Base-by-base conservation (phyloP, 2,329 filamentous ascomycete species). In the Mycocentrospora acerina region DNA sequence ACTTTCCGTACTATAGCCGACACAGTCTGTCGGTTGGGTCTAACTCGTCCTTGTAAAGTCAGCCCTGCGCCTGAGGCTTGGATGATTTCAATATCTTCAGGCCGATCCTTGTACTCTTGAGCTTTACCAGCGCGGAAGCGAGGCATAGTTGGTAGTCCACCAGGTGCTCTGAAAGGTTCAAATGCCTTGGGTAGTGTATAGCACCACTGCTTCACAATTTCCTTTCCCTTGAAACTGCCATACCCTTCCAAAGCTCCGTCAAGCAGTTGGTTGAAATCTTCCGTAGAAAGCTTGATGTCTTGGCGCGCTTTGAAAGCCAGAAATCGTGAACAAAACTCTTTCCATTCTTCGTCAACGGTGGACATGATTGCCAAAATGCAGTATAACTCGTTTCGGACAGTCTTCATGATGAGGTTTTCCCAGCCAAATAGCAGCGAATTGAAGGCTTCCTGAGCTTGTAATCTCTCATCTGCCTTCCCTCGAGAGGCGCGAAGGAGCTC, bases 241-340 rank as follows among this genome's bases (percentile, higher is more conserved):
- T 74, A 70, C 0, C 66, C 66, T 18, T 74, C 70, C 3, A 78
- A 72, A 7, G 82, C 67, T n/a, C 75, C 78, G 29, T 72, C 67
- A 6, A 86, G 73, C 6, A 81, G 44, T 13, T 57, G 52, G 44
- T 80, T 75, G 67, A 82, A 81, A 5, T 73, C 60, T 3, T 59
- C 54, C 0, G 68, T 51, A 12, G 55, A 53, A 10, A 67, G 48
- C 24, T 36, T 53, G 29, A 66, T 44, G 9, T 15, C 33, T 37
- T 61, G 57, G 12, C 57, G 55, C 2, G 46, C 48, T 8, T 59
- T 58, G 25, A 55, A 45, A 2, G 50, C 46, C 7, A 67, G 50
- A 29, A 68, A 66, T 12, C 50, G 51, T 3, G 57, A 61, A 32
- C 60, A 61, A 29, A 51, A 64, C 0, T 44, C 36, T 29, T 51